Conservation (phyloP, 139 green algal genomes). For the Chlamydomonas incerta region DNA sequence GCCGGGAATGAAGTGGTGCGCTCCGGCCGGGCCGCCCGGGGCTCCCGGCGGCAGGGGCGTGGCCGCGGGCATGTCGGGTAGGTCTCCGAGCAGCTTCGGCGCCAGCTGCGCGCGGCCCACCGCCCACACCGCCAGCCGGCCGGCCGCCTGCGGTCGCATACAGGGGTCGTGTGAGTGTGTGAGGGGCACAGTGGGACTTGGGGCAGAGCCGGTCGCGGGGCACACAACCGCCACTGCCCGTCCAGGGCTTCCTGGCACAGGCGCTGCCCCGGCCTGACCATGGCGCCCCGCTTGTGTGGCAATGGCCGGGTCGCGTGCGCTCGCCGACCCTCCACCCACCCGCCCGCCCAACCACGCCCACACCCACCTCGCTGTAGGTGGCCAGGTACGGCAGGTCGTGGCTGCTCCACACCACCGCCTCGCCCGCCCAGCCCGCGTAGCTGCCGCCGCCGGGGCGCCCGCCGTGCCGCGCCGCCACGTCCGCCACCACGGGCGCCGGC, state of each 20-base stretch:
- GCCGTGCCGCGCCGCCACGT: constrained; percentile 45
- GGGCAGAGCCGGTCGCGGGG: no score
- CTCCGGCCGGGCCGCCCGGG: no score
- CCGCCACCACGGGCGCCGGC: constrained; percentile 60
- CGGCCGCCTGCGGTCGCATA: constrained; percentile 20
- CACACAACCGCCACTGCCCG: no score
- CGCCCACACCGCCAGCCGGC: constrained; percentile 59
- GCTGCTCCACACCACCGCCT: constrained; percentile 73
- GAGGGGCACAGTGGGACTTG: no score
- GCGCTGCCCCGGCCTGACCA: no score
- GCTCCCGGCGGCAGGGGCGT: constrained; percentile 8
- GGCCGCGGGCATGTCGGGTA: constrained; percentile 52
- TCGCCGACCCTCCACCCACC: no score
- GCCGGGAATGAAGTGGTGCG: no score
- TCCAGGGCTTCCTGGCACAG: no score
- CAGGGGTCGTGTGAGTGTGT: no score
- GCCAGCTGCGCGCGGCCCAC: constrained; percentile 10
- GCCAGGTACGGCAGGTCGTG: constrained; percentile 64
- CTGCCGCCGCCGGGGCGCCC: constrained; percentile 20
- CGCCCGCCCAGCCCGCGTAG: constrained; percentile 55
- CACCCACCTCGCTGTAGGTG: constrained; percentile 72
- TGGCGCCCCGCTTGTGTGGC: no score
- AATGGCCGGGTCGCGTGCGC: no score
- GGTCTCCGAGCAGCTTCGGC: constrained; percentile 39
- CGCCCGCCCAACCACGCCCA: no score